A percentile compares a stretch with the other conserved stretches of the same genome.
Evolutionary conservation across 2,329 filamentous ascomycete genomes (phyloP).

Genomic region (Westerdykella sp.): DNA sequence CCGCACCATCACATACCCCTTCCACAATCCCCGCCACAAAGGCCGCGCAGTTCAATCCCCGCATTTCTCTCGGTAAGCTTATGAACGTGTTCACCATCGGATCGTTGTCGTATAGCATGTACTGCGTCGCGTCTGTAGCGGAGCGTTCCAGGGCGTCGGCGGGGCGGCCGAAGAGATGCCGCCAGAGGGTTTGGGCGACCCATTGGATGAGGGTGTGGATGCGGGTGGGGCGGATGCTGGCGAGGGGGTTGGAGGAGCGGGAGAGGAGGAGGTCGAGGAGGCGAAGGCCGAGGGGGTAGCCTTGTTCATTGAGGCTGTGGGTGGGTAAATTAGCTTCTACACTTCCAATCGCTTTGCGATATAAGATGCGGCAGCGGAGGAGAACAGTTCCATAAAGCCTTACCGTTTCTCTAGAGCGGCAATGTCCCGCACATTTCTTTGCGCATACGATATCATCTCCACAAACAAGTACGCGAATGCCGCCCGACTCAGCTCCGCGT

Average conservation of each 20-base stretch:
- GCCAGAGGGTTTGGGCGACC: slow-evolving; percentile 88
- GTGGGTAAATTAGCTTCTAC: neutral
- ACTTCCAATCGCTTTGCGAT: neutral
- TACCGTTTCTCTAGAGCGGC: slow-evolving; percentile 89
- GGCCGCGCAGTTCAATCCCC: slow-evolving; percentile 89
- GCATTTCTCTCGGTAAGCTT: slow-evolving; percentile 90
- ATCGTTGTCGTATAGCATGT: slow-evolving; percentile 99
- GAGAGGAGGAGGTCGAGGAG: slow-evolving; percentile 91
- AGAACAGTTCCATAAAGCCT: slow-evolving; percentile 12
- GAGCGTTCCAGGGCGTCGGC: slow-evolving; percentile 91
- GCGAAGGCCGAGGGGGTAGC: slow-evolving; percentile 88
- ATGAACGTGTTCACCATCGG: slow-evolving; percentile 93
- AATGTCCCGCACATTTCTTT: slow-evolving; percentile 82
- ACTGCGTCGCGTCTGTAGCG: slow-evolving; percentile 80
- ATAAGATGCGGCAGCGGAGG: too few relatives aligned
- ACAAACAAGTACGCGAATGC: slow-evolving; percentile 95
- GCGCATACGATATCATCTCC: slow-evolving; percentile 95
- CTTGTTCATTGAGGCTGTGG: slow-evolving; percentile 74
- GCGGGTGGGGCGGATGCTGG: slow-evolving; percentile 65
- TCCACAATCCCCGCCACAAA: slow-evolving; percentile 94
- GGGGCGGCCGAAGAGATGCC: slow-evolving; percentile 82
- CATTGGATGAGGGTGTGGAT: slow-evolving; percentile 91
- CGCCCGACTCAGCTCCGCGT: slow-evolving; percentile 81
- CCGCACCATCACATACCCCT: slow-evolving; percentile 88
- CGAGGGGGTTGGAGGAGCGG: slow-evolving; percentile 46